These are phyloP conservation scores for Glycine tomentella DNA, from an alignment of 306 rosid genomes.

Conservation along the genomic window DNA sequence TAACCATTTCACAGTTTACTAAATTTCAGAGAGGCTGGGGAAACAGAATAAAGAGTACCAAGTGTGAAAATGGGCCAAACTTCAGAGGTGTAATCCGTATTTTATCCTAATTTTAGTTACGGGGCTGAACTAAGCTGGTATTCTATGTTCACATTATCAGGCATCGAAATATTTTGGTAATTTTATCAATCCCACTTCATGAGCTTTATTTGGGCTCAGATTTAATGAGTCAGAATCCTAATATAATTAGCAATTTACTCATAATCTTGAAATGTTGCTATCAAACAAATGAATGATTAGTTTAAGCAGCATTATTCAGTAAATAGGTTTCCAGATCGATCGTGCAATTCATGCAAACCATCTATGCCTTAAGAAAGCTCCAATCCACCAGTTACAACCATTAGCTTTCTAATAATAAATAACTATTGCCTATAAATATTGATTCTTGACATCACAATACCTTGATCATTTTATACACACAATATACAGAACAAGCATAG, in stretches of 20 bases:
- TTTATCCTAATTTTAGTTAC: neutral
- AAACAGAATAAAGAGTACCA: neutral
- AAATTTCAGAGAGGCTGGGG: conserved; percentile 8
- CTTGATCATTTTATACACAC: conserved; percentile 99
- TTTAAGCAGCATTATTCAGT: neutral
- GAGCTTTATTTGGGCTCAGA: conserved; percentile 9
- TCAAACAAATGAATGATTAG: conserved; percentile 7
- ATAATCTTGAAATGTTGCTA: neutral
- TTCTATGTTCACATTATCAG: conserved; percentile 1
- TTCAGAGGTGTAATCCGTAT: neutral
- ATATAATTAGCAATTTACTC: conserved; percentile 9
- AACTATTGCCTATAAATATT: conserved; percentile 12
- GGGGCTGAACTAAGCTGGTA: conserved; percentile 15
- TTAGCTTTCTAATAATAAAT: neutral
- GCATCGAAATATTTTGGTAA: conserved; percentile 21
- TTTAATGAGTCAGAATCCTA: conserved; percentile 17
- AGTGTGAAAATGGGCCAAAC: conserved; percentile 17
- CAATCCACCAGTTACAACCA: conserved; percentile 31
- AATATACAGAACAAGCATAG: conserved; percentile 94
- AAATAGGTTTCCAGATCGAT: conserved; percentile 23
- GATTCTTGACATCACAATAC: conserved; percentile 53
- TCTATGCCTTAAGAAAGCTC: conserved; percentile 26
- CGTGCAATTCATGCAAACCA: conserved; percentile 30
- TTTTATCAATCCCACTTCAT: neutral
- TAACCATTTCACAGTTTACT: neutral